A percentile compares a stretch with the other conserved stretches of the same genome.
phyloP scores from a whole-genome alignment of 768 basidiomycete genomes.

The Exidia glandulosa region DNA sequence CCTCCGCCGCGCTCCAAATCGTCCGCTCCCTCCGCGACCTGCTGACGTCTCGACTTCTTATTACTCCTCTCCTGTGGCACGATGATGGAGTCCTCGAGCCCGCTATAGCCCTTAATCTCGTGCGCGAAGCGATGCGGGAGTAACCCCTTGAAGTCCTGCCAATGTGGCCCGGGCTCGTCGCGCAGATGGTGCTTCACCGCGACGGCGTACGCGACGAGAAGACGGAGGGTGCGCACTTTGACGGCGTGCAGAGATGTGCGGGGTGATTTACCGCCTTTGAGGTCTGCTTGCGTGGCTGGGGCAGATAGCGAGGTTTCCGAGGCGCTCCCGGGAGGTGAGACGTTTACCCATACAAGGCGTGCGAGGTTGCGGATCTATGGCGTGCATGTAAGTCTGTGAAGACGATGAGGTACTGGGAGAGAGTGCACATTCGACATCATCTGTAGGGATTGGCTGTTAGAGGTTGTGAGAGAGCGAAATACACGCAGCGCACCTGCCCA shows the following conservation, averaged over 20 bases:
- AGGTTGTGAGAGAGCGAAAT: neutral
- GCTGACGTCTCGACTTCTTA: neutral
- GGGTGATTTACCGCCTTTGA: constrained; percentile 9
- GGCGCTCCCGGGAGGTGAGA: constrained; percentile 37
- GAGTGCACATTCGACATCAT: constrained; percentile 47
- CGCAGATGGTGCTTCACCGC: constrained; percentile 75
- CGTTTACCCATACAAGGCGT: constrained; percentile 71
- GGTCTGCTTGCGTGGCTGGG: neutral
- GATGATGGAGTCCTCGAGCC: neutral
- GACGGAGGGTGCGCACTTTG: constrained; percentile 62
- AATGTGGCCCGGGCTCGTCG: constrained; percentile 60
- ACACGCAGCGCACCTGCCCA: constrained; percentile 19
- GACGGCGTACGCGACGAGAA: constrained; percentile 60
- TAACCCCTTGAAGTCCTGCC: constrained; percentile 54
- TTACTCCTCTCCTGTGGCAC: neutral
- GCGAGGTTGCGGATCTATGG: constrained; percentile 56
- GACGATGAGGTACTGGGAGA: neutral
- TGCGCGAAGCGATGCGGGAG: constrained; percentile 51
- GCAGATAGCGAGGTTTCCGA: neutral
- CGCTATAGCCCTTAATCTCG: constrained; percentile 1
- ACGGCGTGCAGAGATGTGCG: constrained; percentile 40
- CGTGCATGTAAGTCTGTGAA: neutral
- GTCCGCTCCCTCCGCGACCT: constrained; percentile 3
- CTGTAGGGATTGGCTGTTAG: constrained; percentile 8
- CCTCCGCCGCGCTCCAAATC: constrained; percentile 52